Base-by-base conservation (phyloP, 2,329 filamentous ascomycete species). In the Fusarium pininemorale region DNA sequence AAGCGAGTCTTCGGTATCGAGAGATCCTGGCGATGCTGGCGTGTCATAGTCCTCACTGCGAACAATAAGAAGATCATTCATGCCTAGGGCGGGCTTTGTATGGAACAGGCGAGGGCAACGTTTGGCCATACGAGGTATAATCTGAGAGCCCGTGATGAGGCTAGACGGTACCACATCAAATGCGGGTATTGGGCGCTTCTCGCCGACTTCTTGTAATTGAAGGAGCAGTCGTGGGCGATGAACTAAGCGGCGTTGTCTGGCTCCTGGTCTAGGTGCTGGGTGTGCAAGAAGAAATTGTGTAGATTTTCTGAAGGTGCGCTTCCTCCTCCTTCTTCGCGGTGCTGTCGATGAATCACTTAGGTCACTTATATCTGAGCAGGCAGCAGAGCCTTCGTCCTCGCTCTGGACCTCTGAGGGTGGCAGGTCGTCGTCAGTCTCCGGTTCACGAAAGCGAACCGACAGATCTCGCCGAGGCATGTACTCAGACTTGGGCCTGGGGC, bases 91-190 rank as follows among this genome's bases (percentile, higher is more conserved):
- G 51, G 90, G 89, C 76, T 90, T 90, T 28, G 88, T 87, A 59
- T 88, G 86, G 76, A 93, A 91, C 55, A 93, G 86, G 12, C 89
- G 87, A 2, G 91, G 90, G 70, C 91, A 91, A 12, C 87, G 87
- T 77, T 90, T 89, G 6, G 87, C 85, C 30, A 93, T 82, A 24
- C 87, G 86, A 11, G 90, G 88, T 28, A 90, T 86, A 65, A 90
- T 90, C 73, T 87, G 85, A 59, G 87, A 83, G 68, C 88, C 82
- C 51, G 87, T 83, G 45, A 92, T 84, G 20, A 88, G 84, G n/a
- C 88, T 89, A 5, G 91, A 90, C 1, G 93, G 92, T 47, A 94
- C 87, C n/a, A 94, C 89, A 75, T 96, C 93, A 72, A 94, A 90
- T 8, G 90, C 88, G 2, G 93, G 93, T 58, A 87, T 86, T 0